Conservation (phyloP, 2,329 filamentous ascomycete genomes). For the Stagonosporopsis tanaceti region DNA sequence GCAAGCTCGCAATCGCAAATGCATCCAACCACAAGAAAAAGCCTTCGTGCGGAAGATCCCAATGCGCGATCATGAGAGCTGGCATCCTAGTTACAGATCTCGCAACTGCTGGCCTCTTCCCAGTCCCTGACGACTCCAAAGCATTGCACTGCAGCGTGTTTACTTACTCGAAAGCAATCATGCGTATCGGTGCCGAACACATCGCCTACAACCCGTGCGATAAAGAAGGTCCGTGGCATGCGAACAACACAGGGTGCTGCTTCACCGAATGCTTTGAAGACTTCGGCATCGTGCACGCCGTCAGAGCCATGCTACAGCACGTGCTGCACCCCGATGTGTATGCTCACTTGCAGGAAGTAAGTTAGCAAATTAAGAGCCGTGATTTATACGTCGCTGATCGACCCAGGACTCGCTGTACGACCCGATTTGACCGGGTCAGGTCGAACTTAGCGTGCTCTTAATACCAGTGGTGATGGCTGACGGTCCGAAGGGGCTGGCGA, state of each 20-base stretch:
- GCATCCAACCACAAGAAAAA: too few species aligned
- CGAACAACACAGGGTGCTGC: background rate
- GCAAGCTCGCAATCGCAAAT: too few species aligned
- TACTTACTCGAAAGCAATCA: slow-evolving; percentile 1
- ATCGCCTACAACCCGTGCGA: background rate
- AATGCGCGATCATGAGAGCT: background rate
- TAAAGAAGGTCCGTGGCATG: too few species aligned
- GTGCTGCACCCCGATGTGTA: background rate
- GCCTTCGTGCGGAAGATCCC: background rate
- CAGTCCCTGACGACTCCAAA: background rate
- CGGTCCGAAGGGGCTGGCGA: background rate
- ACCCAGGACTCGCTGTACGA: background rate
- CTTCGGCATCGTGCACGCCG: background rate
- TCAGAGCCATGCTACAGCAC: background rate
- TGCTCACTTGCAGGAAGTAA: background rate
- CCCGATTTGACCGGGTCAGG: too few species aligned
- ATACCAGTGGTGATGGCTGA: background rate
- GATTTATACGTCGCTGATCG: background rate
- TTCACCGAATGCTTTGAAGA: slow-evolving; percentile 3
- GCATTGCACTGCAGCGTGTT: background rate
- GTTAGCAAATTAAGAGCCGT: too few species aligned
- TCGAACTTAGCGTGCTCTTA: background rate
- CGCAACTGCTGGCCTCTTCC: background rate
- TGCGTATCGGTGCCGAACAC: background rate
- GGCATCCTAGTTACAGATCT: background rate